These are phyloP conservation scores for Oenanthe sinensis DNA, from an alignment of 129 eudicot species.

Conservation along the genomic window DNA sequence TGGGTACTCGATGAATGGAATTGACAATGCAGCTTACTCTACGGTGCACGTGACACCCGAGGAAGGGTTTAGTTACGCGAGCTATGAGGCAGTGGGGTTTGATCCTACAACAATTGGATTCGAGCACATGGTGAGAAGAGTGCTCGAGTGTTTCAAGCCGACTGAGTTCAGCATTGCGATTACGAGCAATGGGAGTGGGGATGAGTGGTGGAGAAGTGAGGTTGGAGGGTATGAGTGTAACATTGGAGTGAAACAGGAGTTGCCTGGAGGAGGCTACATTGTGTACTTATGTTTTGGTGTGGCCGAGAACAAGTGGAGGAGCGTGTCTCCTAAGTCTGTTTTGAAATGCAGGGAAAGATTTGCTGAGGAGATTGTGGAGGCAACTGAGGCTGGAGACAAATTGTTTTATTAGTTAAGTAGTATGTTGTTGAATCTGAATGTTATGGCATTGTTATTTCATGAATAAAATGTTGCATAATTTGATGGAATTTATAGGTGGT, in stretches of 20 bases:
- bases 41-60: slow-evolving; percentile 45
- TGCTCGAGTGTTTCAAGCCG: slow-evolving; percentile 30
- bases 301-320: background rate
- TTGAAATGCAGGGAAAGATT: slow-evolving; percentile 19
- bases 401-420: slow-evolving; percentile 5
- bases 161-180: slow-evolving; percentile 30
- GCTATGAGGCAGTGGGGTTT: slow-evolving; percentile 35
- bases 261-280: slow-evolving; percentile 27
- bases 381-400: slow-evolving; percentile 11
- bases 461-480: background rate
- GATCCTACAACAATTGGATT: slow-evolving; percentile 19
- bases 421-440: background rate
- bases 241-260: slow-evolving; percentile 25
- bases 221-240: slow-evolving; percentile 23
- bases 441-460: background rate
- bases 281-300: slow-evolving; percentile 21
- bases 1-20: slow-evolving; percentile 45
- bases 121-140: slow-evolving; percentile 24
- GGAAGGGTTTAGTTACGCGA: slow-evolving; percentile 41
- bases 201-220: slow-evolving; percentile 12
- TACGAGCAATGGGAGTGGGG: slow-evolving; percentile 17
- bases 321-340: slow-evolving; percentile 1
- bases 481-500: background rate
- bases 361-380: slow-evolving; percentile 21
- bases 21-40: slow-evolving; percentile 26